phyloP scores from a whole-genome alignment of 2,329 filamentous ascomycete genomes.

The Apiospora hydei region DNA sequence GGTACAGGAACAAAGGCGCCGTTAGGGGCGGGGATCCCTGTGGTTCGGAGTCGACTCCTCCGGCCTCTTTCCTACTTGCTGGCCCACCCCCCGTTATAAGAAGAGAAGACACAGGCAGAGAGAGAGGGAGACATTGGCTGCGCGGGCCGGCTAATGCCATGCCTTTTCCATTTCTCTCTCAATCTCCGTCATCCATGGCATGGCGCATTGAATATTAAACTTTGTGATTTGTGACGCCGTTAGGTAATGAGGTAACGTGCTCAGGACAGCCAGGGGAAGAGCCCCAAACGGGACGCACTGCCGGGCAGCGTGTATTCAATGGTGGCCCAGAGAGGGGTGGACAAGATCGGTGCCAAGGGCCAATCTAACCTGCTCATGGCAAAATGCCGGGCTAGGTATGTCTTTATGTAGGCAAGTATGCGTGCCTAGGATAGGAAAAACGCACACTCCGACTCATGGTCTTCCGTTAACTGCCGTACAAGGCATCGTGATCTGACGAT shows the following conservation, averaged over 20 bases:
- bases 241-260: neutral
- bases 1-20: conserved; percentile 7
- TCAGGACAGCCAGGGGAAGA: neutral
- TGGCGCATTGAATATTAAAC: neutral
- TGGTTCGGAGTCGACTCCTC: conserved; percentile 6
- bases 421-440: neutral
- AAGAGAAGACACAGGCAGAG: neutral
- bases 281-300: neutral
- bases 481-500: neutral
- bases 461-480: conserved; percentile 14
- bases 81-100: neutral
- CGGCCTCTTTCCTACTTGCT: neutral
- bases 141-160: conserved; percentile 14
- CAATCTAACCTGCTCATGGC: conserved; percentile 10
- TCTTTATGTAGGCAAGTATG: neutral
- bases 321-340: neutral
- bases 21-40: neutral
- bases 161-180: neutral
- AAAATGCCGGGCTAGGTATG: neutral
- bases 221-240: neutral
- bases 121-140: neutral
- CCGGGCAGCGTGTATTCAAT: neutral
- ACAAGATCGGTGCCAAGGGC: neutral
- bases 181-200: neutral
- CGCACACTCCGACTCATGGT: neutral